phyloP scores from a whole-genome alignment of 768 basidiomycete genomes.

The Suillus subalutaceus region DNA sequence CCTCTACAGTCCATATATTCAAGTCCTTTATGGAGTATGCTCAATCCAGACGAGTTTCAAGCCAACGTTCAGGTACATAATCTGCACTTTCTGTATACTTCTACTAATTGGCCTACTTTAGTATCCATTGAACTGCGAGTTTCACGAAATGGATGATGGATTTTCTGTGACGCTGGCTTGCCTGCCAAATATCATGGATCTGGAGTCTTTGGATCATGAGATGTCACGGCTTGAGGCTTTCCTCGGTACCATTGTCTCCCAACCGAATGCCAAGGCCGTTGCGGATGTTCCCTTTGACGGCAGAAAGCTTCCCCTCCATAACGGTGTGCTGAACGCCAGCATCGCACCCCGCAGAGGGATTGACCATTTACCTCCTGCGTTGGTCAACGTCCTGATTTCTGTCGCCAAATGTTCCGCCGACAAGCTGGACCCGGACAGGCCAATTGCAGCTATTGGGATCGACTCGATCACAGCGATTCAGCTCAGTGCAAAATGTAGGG shows the following conservation, averaged over 20 bases:
- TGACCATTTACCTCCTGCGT: conserved; percentile 14
- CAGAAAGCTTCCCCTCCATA: background rate
- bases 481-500: conserved; percentile 42
- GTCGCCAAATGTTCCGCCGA: conserved; percentile 31
- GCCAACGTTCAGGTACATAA: conserved; percentile 34
- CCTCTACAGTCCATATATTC: conserved; percentile 19
- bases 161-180: conserved; percentile 42
- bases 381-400: conserved; percentile 17
- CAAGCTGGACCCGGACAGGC: conserved; percentile 35
- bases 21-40: conserved; percentile 26
- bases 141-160: conserved; percentile 34
- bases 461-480: conserved; percentile 56
- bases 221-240: conserved; percentile 24
- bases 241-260: conserved; percentile 23
- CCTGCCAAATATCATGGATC: conserved; percentile 31
- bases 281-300: background rate
- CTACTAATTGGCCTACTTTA: conserved; percentile 18
- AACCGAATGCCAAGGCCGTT: conserved; percentile 20
- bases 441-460: conserved; percentile 44
- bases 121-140: conserved; percentile 49
- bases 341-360: background rate
- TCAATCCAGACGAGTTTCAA: conserved; percentile 18
- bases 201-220: conserved; percentile 20
- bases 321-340: background rate
- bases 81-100: background rate